Conservation (phyloP, 1,284 basidiomycete species). For the Ganoderma sinense region DNA sequence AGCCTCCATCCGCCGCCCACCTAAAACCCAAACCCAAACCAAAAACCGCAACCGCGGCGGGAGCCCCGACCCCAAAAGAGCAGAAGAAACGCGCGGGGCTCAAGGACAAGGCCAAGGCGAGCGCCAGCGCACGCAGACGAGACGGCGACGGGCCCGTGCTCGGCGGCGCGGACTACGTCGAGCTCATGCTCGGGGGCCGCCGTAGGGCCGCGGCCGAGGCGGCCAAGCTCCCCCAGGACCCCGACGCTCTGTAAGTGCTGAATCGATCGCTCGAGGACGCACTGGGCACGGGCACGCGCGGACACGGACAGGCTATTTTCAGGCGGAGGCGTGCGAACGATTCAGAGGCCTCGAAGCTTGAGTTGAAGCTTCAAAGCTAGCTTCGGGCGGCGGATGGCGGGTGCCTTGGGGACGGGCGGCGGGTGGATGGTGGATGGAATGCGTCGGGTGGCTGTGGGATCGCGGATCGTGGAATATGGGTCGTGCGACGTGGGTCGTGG, state of each 20-base stretch:
- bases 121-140: constrained; percentile 28
- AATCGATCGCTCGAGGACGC: not conserved
- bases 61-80: constrained; percentile 30
- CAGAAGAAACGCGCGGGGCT: constrained; percentile 55
- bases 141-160: constrained; percentile 55
- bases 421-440: not conserved
- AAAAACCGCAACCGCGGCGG: constrained; percentile 4
- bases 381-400: not conserved
- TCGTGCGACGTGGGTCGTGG: no score
- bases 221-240: constrained; percentile 54
- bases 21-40: constrained; percentile 25
- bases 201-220: constrained; percentile 70
- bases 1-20: constrained; percentile 10
- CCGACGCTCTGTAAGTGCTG: constrained; percentile 6
- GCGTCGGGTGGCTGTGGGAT: not conserved
- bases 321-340: not conserved
- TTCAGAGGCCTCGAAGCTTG: no score
- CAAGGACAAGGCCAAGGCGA: constrained; percentile 41
- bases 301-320: not conserved
- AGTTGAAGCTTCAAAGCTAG: no score
- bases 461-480: not conserved
- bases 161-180: constrained; percentile 81
- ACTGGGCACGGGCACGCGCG: not conserved
- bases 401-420: not conserved
- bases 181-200: constrained; percentile 73